Conservation (phyloP, 257 asterid genomes). For the Solanum medicagineum region DNA sequence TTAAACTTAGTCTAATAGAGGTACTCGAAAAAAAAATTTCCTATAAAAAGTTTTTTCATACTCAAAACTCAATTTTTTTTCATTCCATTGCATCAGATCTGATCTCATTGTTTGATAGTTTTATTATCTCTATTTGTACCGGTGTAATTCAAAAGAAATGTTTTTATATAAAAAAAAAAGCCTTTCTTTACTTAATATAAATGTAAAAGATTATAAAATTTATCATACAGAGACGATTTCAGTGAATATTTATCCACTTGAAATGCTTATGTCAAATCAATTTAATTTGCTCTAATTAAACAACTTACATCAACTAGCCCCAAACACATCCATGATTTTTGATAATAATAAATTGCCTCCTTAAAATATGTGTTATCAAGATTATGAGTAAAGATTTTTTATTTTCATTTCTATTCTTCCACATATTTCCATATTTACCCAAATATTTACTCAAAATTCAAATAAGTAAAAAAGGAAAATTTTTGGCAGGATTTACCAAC, state of each 20-base stretch:
- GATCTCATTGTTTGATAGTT: neutral
- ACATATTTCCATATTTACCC: neutral
- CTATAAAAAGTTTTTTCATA: neutral
- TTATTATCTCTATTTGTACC: neutral
- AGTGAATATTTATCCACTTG: no score
- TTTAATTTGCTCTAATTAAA: neutral
- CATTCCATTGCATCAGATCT: no score
- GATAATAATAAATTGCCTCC: neutral
- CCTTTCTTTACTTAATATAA: neutral
- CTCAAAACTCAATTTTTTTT: no score
- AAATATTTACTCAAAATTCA: neutral
- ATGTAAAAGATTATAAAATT: neutral
- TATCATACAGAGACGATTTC: neutral
- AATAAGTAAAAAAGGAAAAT: neutral
- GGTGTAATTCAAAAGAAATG: neutral
- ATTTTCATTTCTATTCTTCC: neutral
- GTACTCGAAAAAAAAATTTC: accelerated
- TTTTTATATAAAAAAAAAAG: neutral
- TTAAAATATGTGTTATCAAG: neutral
- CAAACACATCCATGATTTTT: neutral
- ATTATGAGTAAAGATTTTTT: neutral
- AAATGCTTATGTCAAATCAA: no score
- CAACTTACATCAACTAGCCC: neutral
- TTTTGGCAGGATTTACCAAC: neutral
- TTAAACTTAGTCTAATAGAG: accelerated